Conservation (phyloP, 441 rosid species). For the Populus hybrid region DNA sequence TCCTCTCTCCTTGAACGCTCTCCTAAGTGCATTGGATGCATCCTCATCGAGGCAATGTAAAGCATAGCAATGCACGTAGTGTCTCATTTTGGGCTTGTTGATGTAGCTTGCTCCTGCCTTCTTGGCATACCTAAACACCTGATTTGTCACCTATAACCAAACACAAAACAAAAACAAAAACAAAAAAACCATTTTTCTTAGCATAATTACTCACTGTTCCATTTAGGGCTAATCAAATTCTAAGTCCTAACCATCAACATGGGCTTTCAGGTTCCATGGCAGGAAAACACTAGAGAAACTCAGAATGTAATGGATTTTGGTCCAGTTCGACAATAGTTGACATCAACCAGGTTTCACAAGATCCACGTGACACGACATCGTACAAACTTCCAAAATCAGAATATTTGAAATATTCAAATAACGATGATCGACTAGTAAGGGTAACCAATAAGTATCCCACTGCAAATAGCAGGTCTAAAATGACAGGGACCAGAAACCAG, state of each 20-base stretch:
- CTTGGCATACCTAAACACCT: slow-evolving; percentile 89
- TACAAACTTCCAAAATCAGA: background rate
- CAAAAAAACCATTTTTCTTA: background rate
- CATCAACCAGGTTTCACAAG: background rate
- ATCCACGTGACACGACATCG: slow-evolving; percentile 7
- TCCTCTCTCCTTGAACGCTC: slow-evolving; percentile 83
- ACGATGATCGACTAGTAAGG: too few relatives aligned
- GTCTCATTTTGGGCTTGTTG: slow-evolving; percentile 98
- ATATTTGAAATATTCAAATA: background rate
- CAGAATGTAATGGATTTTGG: background rate
- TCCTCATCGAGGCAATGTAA: slow-evolving; percentile 88
- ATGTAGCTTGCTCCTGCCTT: slow-evolving; percentile 92
- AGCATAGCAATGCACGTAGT: slow-evolving; percentile 95
- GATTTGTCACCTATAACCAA: slow-evolving; percentile 73
- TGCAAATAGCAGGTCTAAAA: slow-evolving; percentile 4
- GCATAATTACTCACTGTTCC: background rate
- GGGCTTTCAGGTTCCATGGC: background rate
- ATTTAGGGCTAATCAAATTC: background rate
- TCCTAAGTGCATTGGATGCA: slow-evolving; percentile 67
- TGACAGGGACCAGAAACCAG: slow-evolving; percentile 14
- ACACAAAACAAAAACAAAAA: background rate
- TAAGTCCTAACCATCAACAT: background rate
- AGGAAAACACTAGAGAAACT: background rate
- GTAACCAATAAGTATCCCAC: background rate
- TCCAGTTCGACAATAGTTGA: background rate